Evolutionary conservation across 805 yeast species (phyloP).

Genomic region (Vanderwaltozyma polyspora): DNA sequence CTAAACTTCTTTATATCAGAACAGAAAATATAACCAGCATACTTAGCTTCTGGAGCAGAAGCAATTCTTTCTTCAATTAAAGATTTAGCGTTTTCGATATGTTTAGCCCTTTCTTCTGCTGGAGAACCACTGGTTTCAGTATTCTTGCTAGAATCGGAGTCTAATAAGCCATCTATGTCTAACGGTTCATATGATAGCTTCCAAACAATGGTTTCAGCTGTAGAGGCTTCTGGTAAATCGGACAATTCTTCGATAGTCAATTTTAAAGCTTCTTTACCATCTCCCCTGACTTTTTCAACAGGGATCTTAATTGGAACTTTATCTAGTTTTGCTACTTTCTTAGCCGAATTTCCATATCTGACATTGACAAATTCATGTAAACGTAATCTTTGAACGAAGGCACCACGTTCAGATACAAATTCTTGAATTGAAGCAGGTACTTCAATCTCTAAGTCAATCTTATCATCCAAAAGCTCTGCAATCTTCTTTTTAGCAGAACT

Average conservation of each 20-base stretch:
- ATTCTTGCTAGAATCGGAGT: conserved; percentile 18
- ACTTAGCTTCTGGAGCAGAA: conserved; percentile 34
- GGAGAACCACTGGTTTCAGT: conserved; percentile 25
- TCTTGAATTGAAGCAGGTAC: conserved; percentile 50
- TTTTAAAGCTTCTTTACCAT: conserved; percentile 30
- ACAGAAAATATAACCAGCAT: conserved; percentile 54
- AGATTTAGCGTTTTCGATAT: conserved; percentile 20
- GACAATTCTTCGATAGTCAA: conserved; percentile 34
- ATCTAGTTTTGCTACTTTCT: conserved; percentile 40
- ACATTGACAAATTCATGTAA: conserved; percentile 45
- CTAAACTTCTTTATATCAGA: conserved; percentile 42
- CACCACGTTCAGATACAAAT: conserved; percentile 59
- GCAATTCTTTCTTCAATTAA: conserved; percentile 40
- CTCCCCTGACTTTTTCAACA: conserved; percentile 34
- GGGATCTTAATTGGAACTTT: conserved; percentile 34
- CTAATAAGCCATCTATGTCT: conserved; percentile 21
- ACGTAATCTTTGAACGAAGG: conserved; percentile 44
- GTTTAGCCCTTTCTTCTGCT: conserved; percentile 37
- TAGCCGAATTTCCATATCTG: conserved; percentile 40
- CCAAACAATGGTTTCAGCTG: conserved; percentile 47
- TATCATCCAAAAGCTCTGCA: conserved; percentile 42
- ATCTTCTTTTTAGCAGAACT: conserved; percentile 54
- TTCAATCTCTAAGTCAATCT: conserved; percentile 38
- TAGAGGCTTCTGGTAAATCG: conserved; percentile 9
- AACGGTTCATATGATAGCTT: conserved; percentile 38